phyloP scores from a whole-genome alignment of 768 basidiomycete genomes.

The Leccinum imitatum region DNA sequence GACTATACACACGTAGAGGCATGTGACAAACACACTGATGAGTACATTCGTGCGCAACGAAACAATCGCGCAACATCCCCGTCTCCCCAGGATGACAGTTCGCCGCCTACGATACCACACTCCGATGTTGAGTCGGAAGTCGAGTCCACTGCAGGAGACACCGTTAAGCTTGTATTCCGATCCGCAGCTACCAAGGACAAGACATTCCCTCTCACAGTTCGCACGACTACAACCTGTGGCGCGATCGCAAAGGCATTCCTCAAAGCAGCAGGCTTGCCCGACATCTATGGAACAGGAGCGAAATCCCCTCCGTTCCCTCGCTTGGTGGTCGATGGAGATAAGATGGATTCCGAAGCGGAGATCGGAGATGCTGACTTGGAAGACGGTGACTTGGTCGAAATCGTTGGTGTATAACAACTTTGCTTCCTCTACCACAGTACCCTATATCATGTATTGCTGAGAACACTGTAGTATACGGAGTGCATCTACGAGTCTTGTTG shows the following conservation, averaged over 20 bases:
- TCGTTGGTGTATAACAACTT: slow-evolving; percentile 50
- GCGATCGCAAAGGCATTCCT: slow-evolving; percentile 76
- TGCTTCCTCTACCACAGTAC: slow-evolving; percentile 4
- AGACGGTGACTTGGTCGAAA: slow-evolving; percentile 78
- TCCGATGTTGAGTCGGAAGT: slow-evolving; percentile 35
- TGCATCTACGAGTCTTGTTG: slow-evolving; percentile 4
- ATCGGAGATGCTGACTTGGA: slow-evolving; percentile 73
- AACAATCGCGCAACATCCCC: slow-evolving; percentile 28
- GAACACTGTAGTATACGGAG: background rate
- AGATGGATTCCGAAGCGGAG: slow-evolving; percentile 53
- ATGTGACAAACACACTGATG: slow-evolving; percentile 60
- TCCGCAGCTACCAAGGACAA: slow-evolving; percentile 49
- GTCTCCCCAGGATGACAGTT: slow-evolving; percentile 11
- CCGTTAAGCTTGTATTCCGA: slow-evolving; percentile 65
- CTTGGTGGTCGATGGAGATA: slow-evolving; percentile 71
- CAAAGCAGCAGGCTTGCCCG: slow-evolving; percentile 60
- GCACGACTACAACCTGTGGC: slow-evolving; percentile 72
- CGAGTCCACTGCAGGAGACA: slow-evolving; percentile 42
- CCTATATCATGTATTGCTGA: slow-evolving; percentile 1
- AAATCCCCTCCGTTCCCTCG: slow-evolving; percentile 26
- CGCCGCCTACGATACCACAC: slow-evolving; percentile 22
- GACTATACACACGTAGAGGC: slow-evolving; percentile 47
- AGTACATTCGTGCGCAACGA: slow-evolving; percentile 54
- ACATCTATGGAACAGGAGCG: slow-evolving; percentile 47
- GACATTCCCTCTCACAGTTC: slow-evolving; percentile 64